phyloP scores from a whole-genome alignment of 306 rosid species.

The Hippophae rhamnoides region DNA sequence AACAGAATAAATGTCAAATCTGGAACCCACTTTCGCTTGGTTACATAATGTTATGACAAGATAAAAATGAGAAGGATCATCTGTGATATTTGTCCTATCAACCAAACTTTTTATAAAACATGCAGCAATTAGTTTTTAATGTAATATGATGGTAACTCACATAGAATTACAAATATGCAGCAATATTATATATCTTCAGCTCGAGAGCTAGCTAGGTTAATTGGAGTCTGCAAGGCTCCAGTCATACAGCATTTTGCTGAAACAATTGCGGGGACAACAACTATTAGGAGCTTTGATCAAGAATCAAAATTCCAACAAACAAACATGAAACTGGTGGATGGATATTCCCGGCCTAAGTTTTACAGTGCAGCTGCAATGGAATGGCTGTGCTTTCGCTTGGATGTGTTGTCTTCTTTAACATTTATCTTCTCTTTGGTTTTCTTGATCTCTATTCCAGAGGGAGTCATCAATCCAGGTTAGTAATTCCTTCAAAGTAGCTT shows the following conservation, averaged over 20 bases:
- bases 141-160: neutral
- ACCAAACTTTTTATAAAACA: too few species aligned
- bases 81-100: too few species aligned
- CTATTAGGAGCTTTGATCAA: constrained; percentile 69
- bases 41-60: too few species aligned
- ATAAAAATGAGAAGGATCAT: too few species aligned
- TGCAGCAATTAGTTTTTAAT: neutral
- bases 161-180: constrained; percentile 28
- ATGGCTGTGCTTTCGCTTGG: constrained; percentile 55
- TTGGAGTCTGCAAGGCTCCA: constrained; percentile 81
- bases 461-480: constrained; percentile 46
- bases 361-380: constrained; percentile 37
- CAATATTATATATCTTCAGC: constrained; percentile 63
- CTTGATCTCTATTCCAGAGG: constrained; percentile 44
- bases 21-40: too few species aligned
- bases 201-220: constrained; percentile 54
- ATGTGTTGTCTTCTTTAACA: constrained; percentile 45
- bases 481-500: neutral
- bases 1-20: too few species aligned
- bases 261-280: constrained; percentile 62
- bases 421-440: constrained; percentile 42
- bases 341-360: constrained; percentile 44
- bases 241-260: constrained; percentile 74
- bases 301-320: constrained; percentile 43
- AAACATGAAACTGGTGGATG: constrained; percentile 49